Percentiles rank a stretch among this genome's conserved stretches.
phyloP scores from a whole-genome alignment of 345 rosid species.

The Populus tremula region DNA sequence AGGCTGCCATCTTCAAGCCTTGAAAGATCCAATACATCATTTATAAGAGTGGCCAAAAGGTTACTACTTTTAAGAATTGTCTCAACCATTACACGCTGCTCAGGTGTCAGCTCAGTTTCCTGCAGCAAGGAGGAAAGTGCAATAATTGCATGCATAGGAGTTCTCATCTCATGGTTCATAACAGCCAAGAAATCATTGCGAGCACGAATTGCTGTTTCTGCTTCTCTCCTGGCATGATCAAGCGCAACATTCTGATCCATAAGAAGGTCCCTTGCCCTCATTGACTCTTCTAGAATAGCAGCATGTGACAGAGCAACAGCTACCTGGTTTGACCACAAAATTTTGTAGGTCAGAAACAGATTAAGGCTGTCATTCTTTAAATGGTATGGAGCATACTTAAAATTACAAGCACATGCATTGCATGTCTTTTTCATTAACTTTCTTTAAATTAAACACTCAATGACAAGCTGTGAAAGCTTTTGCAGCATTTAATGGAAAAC shows the following conservation, averaged over 20 bases:
- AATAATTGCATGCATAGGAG: conserved; percentile 96
- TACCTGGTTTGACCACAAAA: conserved; percentile 49
- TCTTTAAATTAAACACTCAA: background rate
- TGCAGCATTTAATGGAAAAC: background rate
- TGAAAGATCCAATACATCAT: conserved; percentile 95
- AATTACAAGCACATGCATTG: background rate
- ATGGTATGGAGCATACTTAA: background rate
- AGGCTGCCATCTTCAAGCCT: conserved; percentile 99
- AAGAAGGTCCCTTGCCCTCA: conserved; percentile 97
- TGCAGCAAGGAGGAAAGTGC: conserved; percentile 96
- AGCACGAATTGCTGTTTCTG: conserved; percentile 93
- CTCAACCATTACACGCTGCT: conserved; percentile 95
- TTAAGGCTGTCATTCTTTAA: background rate
- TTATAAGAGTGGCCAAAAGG: conserved; percentile 81
- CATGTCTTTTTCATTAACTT: background rate
- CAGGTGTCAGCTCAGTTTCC: conserved; percentile 91
- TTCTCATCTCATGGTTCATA: conserved; percentile 99
- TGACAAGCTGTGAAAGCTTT: background rate
- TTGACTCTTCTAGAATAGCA: conserved; percentile 95
- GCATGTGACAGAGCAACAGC: conserved; percentile 99
- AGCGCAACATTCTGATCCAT: conserved; percentile 95
- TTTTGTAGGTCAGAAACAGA: background rate
- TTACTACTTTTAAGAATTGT: conserved; percentile 91
- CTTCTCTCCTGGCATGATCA: conserved; percentile 88
- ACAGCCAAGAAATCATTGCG: conserved; percentile 97